phyloP scores from a whole-genome alignment of 495 filamentous ascomycete genomes.

The Podospora tetraspora region DNA sequence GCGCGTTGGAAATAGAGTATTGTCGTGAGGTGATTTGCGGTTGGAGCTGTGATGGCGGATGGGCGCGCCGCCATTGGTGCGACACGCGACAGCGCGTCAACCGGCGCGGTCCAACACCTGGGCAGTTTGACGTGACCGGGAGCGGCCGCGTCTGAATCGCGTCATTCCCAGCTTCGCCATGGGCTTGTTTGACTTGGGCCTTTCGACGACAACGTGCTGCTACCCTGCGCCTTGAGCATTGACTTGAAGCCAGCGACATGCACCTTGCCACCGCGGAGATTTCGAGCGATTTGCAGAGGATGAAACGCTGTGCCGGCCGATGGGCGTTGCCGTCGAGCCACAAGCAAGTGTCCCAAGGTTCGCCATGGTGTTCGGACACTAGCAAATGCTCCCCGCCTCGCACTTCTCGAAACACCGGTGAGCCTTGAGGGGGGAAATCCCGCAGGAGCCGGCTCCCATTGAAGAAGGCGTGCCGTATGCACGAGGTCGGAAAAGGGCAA shows the following conservation, averaged over 20 bases:
- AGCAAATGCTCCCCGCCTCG: background rate
- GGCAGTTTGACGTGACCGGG: slow-evolving; percentile 14
- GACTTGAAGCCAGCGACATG: background rate
- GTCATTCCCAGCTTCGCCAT: slow-evolving; percentile 17
- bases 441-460: background rate
- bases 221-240: background rate
- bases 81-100: slow-evolving; percentile 21
- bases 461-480: background rate
- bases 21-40: slow-evolving; percentile 17
- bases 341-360: slow-evolving; percentile 5
- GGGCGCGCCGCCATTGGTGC: slow-evolving; percentile 26
- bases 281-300: background rate
- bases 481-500: background rate
- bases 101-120: background rate
- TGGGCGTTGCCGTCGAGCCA: background rate
- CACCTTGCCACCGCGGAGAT: slow-evolving; percentile 7
- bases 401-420: background rate
- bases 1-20: slow-evolving; percentile 21
- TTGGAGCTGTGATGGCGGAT: slow-evolving; percentile 3
- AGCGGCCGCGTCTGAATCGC: slow-evolving; percentile 25
- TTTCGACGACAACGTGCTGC: background rate
- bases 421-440: background rate
- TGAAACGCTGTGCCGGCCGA: slow-evolving; percentile 2
- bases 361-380: background rate
- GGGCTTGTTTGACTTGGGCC: slow-evolving; percentile 1